A percentile compares a stretch with the other conserved stretches of the same genome.
These are phyloP conservation scores for Dictyostelium citrinum DNA, from an alignment of 78 protist species.

Conservation along the genomic window DNA sequence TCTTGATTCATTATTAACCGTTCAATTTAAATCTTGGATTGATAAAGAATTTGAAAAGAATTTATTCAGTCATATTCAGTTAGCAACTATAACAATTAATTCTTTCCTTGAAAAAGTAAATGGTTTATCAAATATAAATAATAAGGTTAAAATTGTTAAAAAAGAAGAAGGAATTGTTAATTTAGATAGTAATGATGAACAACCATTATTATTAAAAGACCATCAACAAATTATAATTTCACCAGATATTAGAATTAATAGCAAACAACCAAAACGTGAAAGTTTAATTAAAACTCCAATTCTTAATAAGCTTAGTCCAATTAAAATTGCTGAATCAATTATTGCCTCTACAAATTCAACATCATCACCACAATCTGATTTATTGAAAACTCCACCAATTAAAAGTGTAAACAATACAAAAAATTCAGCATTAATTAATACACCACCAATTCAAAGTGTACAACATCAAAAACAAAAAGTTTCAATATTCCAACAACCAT, in stretches of 20 bases:
- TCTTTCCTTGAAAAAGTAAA: conserved; percentile 15
- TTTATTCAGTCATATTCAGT: conserved; percentile 39
- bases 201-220: neutral
- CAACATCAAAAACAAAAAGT: neutral
- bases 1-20: conserved; percentile 66
- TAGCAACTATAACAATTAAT: conserved; percentile 16
- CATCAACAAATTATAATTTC: neutral
- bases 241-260: neutral
- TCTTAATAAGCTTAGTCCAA: neutral
- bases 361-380: neutral
- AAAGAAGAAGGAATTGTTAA: neutral
- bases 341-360: too few relatives aligned
- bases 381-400: neutral
- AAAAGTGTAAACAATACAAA: neutral
- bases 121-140: neutral
- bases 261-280: neutral
- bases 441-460: neutral
- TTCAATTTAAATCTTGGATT: conserved; percentile 55
- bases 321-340: neutral
- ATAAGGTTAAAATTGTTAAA: neutral
- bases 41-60: conserved; percentile 54
- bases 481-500: neutral
- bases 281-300: neutral
- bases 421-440: neutral
- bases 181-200: neutral